These are phyloP conservation scores for Carex arenaria DNA, from an alignment of 202 grass and related monocot species.

Conservation along the genomic window DNA sequence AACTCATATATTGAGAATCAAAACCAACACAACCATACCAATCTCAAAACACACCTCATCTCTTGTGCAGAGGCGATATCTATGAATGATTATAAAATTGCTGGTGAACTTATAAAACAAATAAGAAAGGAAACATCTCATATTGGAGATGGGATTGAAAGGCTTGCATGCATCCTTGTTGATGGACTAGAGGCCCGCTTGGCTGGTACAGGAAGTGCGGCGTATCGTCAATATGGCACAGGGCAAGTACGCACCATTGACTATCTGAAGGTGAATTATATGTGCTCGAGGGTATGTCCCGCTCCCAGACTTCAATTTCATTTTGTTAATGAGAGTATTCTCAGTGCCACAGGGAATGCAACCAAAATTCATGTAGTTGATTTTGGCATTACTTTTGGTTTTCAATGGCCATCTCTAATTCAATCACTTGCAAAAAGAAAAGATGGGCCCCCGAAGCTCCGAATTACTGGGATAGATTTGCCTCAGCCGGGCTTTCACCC, in stretches of 20 bases:
- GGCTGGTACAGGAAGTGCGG: slow-evolving; percentile 10
- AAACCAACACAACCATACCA: neutral
- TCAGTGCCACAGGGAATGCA: neutral
- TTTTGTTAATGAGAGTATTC: slow-evolving; percentile 3
- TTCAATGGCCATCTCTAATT: neutral
- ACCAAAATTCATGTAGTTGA: slow-evolving; percentile 27
- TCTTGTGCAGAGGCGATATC: slow-evolving; percentile 33
- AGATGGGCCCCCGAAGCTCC: neutral
- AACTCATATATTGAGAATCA: neutral
- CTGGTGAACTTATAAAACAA: slow-evolving; percentile 19
- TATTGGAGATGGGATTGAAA: slow-evolving; percentile 14
- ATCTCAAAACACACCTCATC: neutral
- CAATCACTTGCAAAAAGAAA: neutral
- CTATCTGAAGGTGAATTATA: too few relatives aligned
- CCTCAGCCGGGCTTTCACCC: slow-evolving; percentile 43
- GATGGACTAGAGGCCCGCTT: slow-evolving; percentile 23
- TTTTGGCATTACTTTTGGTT: slow-evolving; percentile 22
- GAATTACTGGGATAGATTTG: slow-evolving; percentile 47
- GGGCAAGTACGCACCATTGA: too few relatives aligned
- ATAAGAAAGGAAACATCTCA: slow-evolving; percentile 22
- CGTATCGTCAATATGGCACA: too few relatives aligned
- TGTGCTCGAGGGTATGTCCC: neutral
- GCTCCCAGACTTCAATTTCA: neutral
- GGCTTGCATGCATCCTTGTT: slow-evolving; percentile 15
- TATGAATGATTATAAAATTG: slow-evolving; percentile 8